Evolutionary conservation across 345 rosid species (phyloP).

Genomic region (Syzygium oleosum): DNA sequence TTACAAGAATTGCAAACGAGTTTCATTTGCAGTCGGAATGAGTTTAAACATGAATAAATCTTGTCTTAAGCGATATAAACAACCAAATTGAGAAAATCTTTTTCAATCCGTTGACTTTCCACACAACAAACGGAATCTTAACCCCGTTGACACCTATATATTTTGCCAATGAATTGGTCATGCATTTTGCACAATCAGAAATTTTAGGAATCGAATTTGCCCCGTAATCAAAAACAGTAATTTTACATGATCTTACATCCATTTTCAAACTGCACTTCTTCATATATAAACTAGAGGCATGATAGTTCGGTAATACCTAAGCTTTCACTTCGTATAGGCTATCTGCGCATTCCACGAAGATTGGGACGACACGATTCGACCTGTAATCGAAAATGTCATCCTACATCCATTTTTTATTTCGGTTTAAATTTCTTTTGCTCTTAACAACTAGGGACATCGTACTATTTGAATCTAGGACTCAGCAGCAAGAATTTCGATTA

Average conservation of each 20-base stretch:
- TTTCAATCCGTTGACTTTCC: too few relatives aligned
- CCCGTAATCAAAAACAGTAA: neutral
- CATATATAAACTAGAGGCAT: neutral
- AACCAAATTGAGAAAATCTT: too few relatives aligned
- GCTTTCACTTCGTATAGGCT: neutral
- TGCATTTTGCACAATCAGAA: neutral
- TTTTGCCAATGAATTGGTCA: neutral
- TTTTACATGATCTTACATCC: accelerated
- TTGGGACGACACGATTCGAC: neutral
- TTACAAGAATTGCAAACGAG: neutral
- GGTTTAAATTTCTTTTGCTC: too few relatives aligned
- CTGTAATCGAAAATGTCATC: neutral
- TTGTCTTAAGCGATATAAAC: neutral
- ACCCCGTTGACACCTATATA: too few relatives aligned
- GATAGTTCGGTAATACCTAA: too few relatives aligned
- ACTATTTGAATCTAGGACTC: too few relatives aligned
- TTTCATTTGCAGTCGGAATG: neutral
- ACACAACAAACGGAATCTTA: too few relatives aligned
- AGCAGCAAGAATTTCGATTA: too few relatives aligned
- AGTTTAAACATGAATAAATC: neutral
- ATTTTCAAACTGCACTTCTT: neutral
- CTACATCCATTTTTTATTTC: neutral
- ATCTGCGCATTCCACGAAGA: neutral
- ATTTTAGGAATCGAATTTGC: neutral
- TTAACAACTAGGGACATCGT: too few relatives aligned